Conservation (phyloP, 2,329 filamentous ascomycete species). For the Fonsecaea monophora region DNA sequence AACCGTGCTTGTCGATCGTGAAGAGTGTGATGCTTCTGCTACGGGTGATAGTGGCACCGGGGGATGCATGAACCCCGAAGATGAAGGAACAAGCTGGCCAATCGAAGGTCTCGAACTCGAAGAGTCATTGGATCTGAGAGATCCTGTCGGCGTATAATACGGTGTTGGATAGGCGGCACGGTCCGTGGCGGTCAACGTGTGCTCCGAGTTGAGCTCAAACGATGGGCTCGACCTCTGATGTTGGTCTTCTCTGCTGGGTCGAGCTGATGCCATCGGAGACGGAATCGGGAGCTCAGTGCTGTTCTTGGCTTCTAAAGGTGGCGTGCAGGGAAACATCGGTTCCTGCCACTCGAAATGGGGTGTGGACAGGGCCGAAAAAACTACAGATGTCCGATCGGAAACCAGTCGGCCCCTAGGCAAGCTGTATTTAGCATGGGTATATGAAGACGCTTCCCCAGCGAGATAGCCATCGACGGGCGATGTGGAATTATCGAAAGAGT, state of each 20-base stretch:
- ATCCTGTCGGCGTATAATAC: slow-evolving; percentile 30
- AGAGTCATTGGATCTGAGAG: slow-evolving; percentile 28
- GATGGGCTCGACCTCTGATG: slow-evolving; percentile 31
- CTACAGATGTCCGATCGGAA: slow-evolving; percentile 67
- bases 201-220: slow-evolving; percentile 36
- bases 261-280: slow-evolving; percentile 28
- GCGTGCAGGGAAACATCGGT: slow-evolving; percentile 53
- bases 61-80: slow-evolving; percentile 21
- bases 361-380: slow-evolving; percentile 62
- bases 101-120: slow-evolving; percentile 25
- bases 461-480: slow-evolving; percentile 34
- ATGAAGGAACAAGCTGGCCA: slow-evolving; percentile 19
- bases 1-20: slow-evolving; percentile 70
- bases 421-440: slow-evolving; percentile 84
- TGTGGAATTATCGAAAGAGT: slow-evolving; percentile 39
- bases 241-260: slow-evolving; percentile 33
- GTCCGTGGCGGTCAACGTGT: slow-evolving; percentile 11
- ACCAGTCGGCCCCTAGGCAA: slow-evolving; percentile 82
- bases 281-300: slow-evolving; percentile 29
- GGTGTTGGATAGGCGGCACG: slow-evolving; percentile 23
- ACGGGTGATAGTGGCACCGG: slow-evolving; percentile 40
- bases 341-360: slow-evolving; percentile 71
- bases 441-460: slow-evolving; percentile 65
- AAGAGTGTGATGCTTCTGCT: slow-evolving; percentile 61
- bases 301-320: slow-evolving; percentile 40